phyloP scores from a whole-genome alignment of 139 green algal species.

The Chlamydomonas applanata region DNA sequence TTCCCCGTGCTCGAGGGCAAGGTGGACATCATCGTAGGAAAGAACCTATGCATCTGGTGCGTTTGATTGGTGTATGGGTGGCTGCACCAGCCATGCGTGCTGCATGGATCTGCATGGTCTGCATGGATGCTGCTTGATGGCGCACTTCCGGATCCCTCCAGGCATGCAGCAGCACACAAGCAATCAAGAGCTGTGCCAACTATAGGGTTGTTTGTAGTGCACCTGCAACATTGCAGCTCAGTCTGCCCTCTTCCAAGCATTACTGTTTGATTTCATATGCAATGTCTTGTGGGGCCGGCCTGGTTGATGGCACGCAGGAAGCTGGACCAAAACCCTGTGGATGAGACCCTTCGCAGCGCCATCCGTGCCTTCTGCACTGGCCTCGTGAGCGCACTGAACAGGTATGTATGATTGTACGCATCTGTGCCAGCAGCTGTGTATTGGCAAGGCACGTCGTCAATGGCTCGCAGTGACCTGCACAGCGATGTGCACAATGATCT shows the following conservation, averaged over 20 bases:
- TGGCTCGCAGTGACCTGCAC: no score
- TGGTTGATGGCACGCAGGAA: slow-evolving; percentile 51
- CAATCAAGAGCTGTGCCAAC: no score
- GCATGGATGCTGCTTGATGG: no score
- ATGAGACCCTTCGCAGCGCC: slow-evolving; percentile 53
- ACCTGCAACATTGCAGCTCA: no score
- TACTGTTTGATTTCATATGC: not conserved
- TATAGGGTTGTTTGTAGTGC: no score
- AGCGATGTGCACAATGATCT: no score
- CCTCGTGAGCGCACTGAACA: slow-evolving; percentile 73
- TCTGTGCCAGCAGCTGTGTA: no score
- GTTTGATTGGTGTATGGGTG: not conserved
- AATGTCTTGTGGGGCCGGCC: not conserved
- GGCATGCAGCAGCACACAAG: no score
- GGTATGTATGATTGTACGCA: no score
- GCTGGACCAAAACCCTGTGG: slow-evolving; percentile 53
- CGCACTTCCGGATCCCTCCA: no score
- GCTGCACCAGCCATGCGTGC: no score
- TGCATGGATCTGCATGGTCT: not conserved
- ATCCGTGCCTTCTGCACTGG: slow-evolving; percentile 71
- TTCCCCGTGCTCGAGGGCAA: slow-evolving; percentile 77
- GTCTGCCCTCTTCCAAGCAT: not conserved
- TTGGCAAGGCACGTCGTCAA: no score
- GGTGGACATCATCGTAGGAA: slow-evolving; percentile 59
- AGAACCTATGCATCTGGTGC: slow-evolving; percentile 77